Evolutionary conservation across 1,284 basidiomycete species (phyloP).

Genomic region (Coniophora puteana): DNA sequence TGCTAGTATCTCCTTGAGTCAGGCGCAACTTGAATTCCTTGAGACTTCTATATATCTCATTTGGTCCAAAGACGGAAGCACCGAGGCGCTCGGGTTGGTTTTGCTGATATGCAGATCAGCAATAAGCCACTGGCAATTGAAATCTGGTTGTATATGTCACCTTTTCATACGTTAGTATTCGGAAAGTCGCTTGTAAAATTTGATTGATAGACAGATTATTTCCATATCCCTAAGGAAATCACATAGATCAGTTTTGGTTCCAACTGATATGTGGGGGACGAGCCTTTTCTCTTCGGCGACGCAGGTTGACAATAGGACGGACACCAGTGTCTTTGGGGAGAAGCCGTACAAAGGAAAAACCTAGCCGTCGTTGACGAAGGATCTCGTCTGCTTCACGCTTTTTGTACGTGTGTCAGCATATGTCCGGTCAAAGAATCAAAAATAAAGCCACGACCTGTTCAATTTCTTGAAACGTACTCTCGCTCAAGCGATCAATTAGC

Average conservation of each 20-base stretch:
- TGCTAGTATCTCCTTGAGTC: slow-evolving; percentile 33
- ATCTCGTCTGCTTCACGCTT: slow-evolving; percentile 68
- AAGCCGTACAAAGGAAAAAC: slow-evolving; percentile 84
- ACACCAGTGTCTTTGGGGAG: slow-evolving; percentile 95
- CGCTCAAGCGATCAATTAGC: slow-evolving; percentile 68
- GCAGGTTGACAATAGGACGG: slow-evolving; percentile 91
- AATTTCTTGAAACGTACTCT: slow-evolving; percentile 63
- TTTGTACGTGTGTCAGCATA: not conserved
- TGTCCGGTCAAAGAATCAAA: not conserved
- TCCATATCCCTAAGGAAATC: slow-evolving; percentile 4
- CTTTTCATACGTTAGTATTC: slow-evolving; percentile 85
- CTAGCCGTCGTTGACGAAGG: slow-evolving; percentile 65
- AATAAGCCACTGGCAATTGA: slow-evolving; percentile 1
- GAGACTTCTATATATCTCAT: slow-evolving; percentile 76
- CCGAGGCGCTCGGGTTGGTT: slow-evolving; percentile 65
- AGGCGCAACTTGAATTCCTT: slow-evolving; percentile 67
- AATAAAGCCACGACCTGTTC: slow-evolving; percentile 42
- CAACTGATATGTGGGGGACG: too few species aligned
- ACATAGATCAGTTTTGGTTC: too few species aligned
- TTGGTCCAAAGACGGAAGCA: slow-evolving; percentile 78
- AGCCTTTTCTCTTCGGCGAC: slow-evolving; percentile 52
- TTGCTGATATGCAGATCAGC: slow-evolving; percentile 40
- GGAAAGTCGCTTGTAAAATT: slow-evolving; percentile 78
- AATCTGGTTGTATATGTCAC: slow-evolving; percentile 32
- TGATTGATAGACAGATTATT: slow-evolving; percentile 77